These are phyloP conservation scores for Globisporangium echinulatum DNA, from an alignment of 352 stramenopile species.

Conservation along the genomic window DNA sequence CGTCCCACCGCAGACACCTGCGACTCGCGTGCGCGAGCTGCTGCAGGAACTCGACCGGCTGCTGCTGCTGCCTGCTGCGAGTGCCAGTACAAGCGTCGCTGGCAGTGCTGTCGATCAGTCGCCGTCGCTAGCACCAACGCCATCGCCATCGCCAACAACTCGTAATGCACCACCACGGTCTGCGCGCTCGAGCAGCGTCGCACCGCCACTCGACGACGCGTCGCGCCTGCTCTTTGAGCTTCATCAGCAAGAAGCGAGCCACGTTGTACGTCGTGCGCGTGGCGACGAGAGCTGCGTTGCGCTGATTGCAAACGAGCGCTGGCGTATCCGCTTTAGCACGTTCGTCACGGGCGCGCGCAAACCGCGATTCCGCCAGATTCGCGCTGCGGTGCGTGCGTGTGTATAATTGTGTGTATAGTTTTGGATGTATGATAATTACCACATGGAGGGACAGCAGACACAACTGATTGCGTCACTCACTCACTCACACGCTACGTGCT, in stretches of 20 bases:
- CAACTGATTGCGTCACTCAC: background rate
- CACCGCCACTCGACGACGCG: conserved; percentile 7
- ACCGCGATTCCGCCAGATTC: conserved; percentile 39
- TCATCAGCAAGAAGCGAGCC: conserved; percentile 40
- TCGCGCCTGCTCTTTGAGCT: conserved; percentile 33
- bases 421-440: background rate
- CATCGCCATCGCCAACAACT: background rate
- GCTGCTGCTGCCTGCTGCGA: conserved; percentile 23
- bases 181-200: conserved; percentile 8
- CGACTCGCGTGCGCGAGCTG: conserved; percentile 38
- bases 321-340: conserved; percentile 49
- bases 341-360: conserved; percentile 47
- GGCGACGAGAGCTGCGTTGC: conserved; percentile 47
- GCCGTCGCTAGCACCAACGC: background rate
- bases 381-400: conserved; percentile 24
- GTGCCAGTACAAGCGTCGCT: conserved; percentile 2
- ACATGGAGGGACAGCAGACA: background rate
- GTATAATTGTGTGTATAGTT: background rate
- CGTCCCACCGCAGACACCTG: conserved; percentile 25
- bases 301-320: conserved; percentile 35
- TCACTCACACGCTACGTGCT: background rate
- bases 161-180: background rate
- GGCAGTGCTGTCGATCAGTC: background rate
- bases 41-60: conserved; percentile 60
- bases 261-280: conserved; percentile 38